Conservation (phyloP, 1,284 basidiomycete genomes). For the Sanghuangporus weigelae region DNA sequence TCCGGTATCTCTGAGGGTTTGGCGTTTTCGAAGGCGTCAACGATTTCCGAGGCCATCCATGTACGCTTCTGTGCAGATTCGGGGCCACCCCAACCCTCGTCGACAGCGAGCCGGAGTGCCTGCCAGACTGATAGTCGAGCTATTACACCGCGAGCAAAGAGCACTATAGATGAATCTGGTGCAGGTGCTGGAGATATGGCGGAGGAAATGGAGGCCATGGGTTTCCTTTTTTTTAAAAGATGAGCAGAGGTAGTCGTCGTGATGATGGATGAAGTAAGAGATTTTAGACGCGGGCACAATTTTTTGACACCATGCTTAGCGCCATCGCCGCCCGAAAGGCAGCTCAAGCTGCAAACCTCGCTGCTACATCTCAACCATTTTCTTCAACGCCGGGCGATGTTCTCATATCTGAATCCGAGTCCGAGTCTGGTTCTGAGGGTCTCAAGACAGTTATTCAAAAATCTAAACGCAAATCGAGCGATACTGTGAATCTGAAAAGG, state of each 20-base stretch:
- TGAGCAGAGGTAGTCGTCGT: not conserved
- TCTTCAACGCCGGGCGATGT: not conserved
- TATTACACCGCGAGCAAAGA: conserved; percentile 81
- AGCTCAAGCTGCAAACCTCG: conserved; percentile 7
- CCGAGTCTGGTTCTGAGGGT: conserved; percentile 3
- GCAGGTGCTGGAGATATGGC: conserved; percentile 17
- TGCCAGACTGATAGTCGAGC: conserved; percentile 79
- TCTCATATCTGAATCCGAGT: not conserved
- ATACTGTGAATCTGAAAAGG: not conserved
- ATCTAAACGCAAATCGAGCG: conserved; percentile 4
- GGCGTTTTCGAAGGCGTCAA: conserved; percentile 73
- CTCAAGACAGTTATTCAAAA: not conserved
- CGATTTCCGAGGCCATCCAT: conserved; percentile 77
- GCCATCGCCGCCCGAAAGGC: conserved; percentile 18
- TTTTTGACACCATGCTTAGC: conserved; percentile 11
- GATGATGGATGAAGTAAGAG: not conserved
- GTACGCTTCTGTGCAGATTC: conserved; percentile 66
- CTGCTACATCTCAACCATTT: not conserved
- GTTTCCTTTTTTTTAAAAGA: not conserved
- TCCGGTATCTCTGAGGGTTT: conserved; percentile 44
- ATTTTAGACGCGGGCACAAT: not conserved
- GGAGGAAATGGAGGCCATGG: conserved; percentile 13
- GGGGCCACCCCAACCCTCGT: conserved; percentile 79
- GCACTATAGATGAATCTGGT: conserved; percentile 43
- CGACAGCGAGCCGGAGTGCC: conserved; percentile 77